phyloP scores from a whole-genome alignment of 352 stramenopile genomes.

The Pythium utonaiense region DNA sequence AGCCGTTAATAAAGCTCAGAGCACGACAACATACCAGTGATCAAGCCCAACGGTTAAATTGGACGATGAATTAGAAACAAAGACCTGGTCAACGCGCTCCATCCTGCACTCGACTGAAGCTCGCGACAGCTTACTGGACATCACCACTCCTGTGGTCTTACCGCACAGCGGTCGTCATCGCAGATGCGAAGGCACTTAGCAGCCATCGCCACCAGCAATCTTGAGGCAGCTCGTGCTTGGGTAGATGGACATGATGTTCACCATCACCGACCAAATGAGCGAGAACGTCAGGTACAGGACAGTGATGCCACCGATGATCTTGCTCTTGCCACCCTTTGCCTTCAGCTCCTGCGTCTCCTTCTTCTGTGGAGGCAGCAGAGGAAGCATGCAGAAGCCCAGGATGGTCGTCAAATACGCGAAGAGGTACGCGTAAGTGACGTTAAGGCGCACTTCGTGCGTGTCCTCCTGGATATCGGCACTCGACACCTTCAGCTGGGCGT shows the following conservation, averaged over 20 bases:
- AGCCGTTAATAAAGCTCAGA: too few species aligned
- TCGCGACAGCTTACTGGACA: neutral
- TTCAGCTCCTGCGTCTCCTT: slow-evolving; percentile 14
- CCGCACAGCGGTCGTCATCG: neutral
- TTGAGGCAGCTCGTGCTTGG: neutral
- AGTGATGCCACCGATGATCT: neutral
- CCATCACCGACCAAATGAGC: neutral
- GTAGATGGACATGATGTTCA: neutral
- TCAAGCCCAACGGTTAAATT: too few species aligned
- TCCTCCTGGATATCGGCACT: slow-evolving; percentile 24
- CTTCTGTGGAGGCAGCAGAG: slow-evolving; percentile 23
- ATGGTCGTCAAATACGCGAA: slow-evolving; percentile 18
- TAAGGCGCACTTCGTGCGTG: slow-evolving; percentile 4
- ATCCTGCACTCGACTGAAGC: neutral
- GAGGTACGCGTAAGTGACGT: slow-evolving; percentile 17
- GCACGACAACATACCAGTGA: too few species aligned
- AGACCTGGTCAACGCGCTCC: too few species aligned
- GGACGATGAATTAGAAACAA: too few species aligned
- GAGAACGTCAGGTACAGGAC: neutral
- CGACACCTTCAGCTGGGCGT: slow-evolving; percentile 12
- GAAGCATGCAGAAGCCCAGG: slow-evolving; percentile 12
- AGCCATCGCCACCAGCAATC: neutral
- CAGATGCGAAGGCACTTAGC: neutral
- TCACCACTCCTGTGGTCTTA: too few species aligned
- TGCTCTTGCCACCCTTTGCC: neutral